Conservation (phyloP, 192 early-diverging fungal genomes). For the Entomortierella lignicola region DNA sequence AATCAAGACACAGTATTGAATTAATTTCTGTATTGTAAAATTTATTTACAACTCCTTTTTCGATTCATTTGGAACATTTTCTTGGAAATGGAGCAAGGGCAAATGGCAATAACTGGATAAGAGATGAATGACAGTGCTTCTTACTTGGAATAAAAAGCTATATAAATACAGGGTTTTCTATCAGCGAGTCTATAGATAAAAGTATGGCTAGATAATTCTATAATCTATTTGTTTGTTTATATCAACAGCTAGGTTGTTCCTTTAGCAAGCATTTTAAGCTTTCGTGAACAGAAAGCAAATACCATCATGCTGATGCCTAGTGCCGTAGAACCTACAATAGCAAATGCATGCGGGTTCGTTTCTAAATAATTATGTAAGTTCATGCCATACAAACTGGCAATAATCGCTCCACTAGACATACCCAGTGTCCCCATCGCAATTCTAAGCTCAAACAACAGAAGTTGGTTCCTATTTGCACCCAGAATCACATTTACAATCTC, state of each 20-base stretch:
- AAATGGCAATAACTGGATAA: no score
- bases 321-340: conserved; percentile 59
- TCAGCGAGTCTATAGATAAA: not conserved
- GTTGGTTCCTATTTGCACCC: conserved; percentile 85
- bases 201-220: no score
- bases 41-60: not conserved
- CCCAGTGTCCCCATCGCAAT: conserved; percentile 85
- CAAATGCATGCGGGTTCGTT: conserved; percentile 74
- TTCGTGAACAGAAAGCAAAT: conserved; percentile 44
- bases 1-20: conserved; percentile 4
- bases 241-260: conserved; percentile 17
- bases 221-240: not conserved
- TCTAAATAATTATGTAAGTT: conserved; percentile 86
- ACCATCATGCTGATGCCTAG: conserved; percentile 51
- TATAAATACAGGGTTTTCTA: not conserved
- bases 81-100: no score
- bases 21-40: not conserved
- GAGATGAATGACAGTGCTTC: no score
- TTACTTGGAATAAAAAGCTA: not conserved
- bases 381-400: conserved; percentile 90
- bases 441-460: conserved; percentile 86
- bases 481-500: conserved; percentile 88
- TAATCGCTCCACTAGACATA: conserved; percentile 77
- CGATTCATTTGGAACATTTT: conserved; percentile 15
- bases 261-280: conserved; percentile 37